Conservation (phyloP, 306 rosid genomes). For the Astragalus membranaceus region DNA sequence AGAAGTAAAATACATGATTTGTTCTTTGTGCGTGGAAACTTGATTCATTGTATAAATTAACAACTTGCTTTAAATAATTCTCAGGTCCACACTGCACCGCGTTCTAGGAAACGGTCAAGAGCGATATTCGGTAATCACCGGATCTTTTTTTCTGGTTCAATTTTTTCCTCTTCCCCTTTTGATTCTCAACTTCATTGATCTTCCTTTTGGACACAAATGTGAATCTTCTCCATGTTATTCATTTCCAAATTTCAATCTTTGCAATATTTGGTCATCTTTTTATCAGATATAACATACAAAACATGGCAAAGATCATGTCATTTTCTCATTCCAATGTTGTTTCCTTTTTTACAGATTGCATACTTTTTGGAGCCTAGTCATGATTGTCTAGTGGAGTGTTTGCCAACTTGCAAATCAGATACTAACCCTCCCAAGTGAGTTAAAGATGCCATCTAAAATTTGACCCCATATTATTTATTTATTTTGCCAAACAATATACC, state of each 20-base stretch:
- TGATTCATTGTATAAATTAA: not conserved
- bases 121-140: slow-evolving; percentile 76
- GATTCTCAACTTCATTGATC: not conserved
- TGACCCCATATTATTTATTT: not conserved
- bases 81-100: slow-evolving; percentile 95
- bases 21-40: not conserved
- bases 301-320: not conserved
- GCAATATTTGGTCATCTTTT: not conserved
- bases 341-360: slow-evolving; percentile 54
- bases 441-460: not conserved
- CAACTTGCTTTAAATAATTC: slow-evolving; percentile 9
- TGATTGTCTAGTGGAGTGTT: slow-evolving; percentile 80
- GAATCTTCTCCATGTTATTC: not conserved
- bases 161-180: not conserved
- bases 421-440: slow-evolving; percentile 83
- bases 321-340: slow-evolving; percentile 6
- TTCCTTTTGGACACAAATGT: not conserved
- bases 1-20: not conserved
- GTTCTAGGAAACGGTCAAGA: slow-evolving; percentile 76
- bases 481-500: too few species aligned
- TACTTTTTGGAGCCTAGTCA: slow-evolving; percentile 79
- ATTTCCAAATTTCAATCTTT: not conserved
- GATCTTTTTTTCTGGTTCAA: not conserved
- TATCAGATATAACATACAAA: not conserved
- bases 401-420: slow-evolving; percentile 85